Evolutionary conservation across 306 rosid genomes (phyloP).

Genomic region (Sechiopsis laciniata): DNA sequence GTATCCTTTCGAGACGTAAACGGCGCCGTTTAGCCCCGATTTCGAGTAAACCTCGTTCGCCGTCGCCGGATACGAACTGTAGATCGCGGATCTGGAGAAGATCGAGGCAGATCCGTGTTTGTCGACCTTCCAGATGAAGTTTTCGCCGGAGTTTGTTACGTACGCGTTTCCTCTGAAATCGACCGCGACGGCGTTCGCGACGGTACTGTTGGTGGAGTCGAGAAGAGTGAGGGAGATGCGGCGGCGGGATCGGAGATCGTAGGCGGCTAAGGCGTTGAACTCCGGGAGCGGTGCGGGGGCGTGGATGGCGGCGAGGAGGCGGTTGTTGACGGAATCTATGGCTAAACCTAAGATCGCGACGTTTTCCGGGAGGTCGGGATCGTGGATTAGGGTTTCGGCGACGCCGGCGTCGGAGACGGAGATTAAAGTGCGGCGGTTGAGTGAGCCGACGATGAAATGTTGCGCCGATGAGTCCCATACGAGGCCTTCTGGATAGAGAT

Average conservation of each 20-base stretch:
- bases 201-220: slow-evolving; percentile 30
- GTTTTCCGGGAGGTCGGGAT: slow-evolving; percentile 56
- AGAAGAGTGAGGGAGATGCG: slow-evolving; percentile 58
- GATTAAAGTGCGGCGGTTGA: slow-evolving; percentile 42
- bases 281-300: slow-evolving; percentile 38
- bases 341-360: slow-evolving; percentile 56
- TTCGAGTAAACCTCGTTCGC: slow-evolving; percentile 23
- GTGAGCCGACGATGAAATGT: slow-evolving; percentile 64
- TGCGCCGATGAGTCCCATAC: slow-evolving; percentile 61
- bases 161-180: slow-evolving; percentile 71
- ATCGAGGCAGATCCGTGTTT: slow-evolving; percentile 45
- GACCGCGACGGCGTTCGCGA: slow-evolving; percentile 64
- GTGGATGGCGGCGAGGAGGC: slow-evolving; percentile 63
- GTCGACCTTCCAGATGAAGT: slow-evolving; percentile 76
- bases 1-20: slow-evolving; percentile 65
- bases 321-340: slow-evolving; percentile 47
- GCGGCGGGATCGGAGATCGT: slow-evolving; percentile 49
- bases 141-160: slow-evolving; percentile 58
- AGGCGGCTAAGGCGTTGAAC: slow-evolving; percentile 76
- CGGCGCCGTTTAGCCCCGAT: slow-evolving; percentile 68
- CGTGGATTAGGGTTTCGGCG: slow-evolving; percentile 53
- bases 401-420: slow-evolving; percentile 70
- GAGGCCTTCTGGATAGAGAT: slow-evolving; percentile 68
- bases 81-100: slow-evolving; percentile 47
- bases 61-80: slow-evolving; percentile 40